These are phyloP conservation scores for Phalaenopsis aphrodite DNA, from an alignment of 106 monocot species.

Conservation along the genomic window DNA sequence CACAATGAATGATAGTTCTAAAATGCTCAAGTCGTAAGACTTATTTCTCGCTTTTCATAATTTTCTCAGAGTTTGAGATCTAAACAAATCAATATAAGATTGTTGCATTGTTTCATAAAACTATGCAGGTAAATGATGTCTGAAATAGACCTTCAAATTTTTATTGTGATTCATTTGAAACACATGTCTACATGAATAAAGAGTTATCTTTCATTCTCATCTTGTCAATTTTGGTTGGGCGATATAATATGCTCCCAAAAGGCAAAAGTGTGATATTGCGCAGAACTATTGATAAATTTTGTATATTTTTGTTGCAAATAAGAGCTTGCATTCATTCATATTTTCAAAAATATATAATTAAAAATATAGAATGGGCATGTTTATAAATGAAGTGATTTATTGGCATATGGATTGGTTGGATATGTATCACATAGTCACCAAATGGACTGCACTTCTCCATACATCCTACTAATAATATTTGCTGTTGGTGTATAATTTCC, in stretches of 20 bases:
- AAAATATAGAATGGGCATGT: neutral
- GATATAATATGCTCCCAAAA: neutral
- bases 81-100: neutral
- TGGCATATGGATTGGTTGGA: neutral
- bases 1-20: neutral
- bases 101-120: neutral
- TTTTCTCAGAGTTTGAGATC: neutral
- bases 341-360: neutral
- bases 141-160: neutral
- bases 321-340: neutral
- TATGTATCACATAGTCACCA: neutral
- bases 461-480: neutral
- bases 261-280: neutral
- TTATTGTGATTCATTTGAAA: neutral
- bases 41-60: neutral
- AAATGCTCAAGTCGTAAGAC: neutral
- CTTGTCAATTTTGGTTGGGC: neutral
- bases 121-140: neutral
- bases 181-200: neutral
- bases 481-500: neutral
- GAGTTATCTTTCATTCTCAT: neutral
- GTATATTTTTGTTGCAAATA: neutral
- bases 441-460: neutral
- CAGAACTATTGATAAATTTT: neutral
- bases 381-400: neutral